These are phyloP conservation scores for Lathyrus sativus DNA, from an alignment of 306 rosid species.

Conservation along the genomic window DNA sequence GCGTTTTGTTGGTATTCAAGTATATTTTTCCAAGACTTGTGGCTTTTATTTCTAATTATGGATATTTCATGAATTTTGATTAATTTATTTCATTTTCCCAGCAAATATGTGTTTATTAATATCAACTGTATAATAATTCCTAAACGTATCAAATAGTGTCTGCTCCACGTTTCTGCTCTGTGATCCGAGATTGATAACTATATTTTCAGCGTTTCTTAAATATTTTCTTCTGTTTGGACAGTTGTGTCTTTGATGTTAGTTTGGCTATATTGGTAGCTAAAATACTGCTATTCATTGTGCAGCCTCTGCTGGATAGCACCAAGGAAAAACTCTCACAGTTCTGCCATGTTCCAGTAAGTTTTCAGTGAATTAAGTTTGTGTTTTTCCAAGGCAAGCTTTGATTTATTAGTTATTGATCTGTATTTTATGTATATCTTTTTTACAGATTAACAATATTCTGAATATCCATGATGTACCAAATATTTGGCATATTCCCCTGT, in stretches of 20 bases:
- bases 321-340: slow-evolving; percentile 91
- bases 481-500: slow-evolving; percentile 96
- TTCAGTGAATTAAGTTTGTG: slow-evolving; percentile 31
- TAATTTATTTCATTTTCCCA: too few species aligned
- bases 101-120: too few species aligned
- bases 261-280: slow-evolving; percentile 39
- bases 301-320: slow-evolving; percentile 88
- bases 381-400: slow-evolving; percentile 28
- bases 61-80: too few species aligned
- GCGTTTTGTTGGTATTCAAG: too few species aligned
- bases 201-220: slow-evolving; percentile 21
- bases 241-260: slow-evolving; percentile 27
- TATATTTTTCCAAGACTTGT: too few species aligned
- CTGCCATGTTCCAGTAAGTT: slow-evolving; percentile 97
- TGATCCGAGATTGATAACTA: too few species aligned
- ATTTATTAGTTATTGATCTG: slow-evolving; percentile 38
- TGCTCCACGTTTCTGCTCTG: too few species aligned
- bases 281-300: slow-evolving; percentile 40
- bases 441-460: slow-evolving; percentile 82
- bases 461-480: slow-evolving; percentile 97
- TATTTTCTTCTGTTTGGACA: slow-evolving; percentile 27
- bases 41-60: too few species aligned
- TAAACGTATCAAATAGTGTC: too few species aligned
- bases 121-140: too few species aligned
- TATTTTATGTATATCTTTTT: slow-evolving; percentile 35